These are phyloP conservation scores for Tuber umbilicatum DNA, from an alignment of 495 filamentous ascomycete species.

Conservation along the genomic window DNA sequence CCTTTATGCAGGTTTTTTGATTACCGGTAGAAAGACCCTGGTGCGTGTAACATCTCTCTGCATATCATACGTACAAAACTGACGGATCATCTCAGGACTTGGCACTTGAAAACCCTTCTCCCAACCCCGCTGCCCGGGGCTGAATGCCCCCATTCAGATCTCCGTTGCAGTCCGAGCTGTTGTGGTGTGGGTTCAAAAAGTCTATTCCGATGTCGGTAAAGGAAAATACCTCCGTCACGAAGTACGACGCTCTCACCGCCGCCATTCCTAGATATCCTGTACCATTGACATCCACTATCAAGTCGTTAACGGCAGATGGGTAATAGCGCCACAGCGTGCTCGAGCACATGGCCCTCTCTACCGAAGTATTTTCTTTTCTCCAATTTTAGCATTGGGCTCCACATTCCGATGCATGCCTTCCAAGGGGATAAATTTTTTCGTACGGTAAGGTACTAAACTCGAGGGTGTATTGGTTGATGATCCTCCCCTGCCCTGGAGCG, in stretches of 20 bases:
- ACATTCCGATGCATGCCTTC: neutral
- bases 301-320: neutral
- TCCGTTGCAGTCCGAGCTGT: neutral
- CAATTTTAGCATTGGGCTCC: neutral
- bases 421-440: neutral
- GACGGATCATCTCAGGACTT: no score
- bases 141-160: neutral
- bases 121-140: no score
- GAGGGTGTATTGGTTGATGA: neutral
- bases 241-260: neutral
- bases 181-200: neutral
- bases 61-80: no score
- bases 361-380: neutral
- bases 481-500: neutral
- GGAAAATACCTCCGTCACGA: neutral
- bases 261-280: neutral
- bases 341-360: neutral
- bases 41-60: no score
- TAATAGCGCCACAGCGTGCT: neutral
- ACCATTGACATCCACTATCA: neutral
- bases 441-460: neutral
- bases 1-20: no score
- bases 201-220: neutral
- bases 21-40: no score
- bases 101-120: no score